These are phyloP conservation scores for Exsudoporus frostii DNA, from an alignment of 768 basidiomycete genomes.

Conservation along the genomic window DNA sequence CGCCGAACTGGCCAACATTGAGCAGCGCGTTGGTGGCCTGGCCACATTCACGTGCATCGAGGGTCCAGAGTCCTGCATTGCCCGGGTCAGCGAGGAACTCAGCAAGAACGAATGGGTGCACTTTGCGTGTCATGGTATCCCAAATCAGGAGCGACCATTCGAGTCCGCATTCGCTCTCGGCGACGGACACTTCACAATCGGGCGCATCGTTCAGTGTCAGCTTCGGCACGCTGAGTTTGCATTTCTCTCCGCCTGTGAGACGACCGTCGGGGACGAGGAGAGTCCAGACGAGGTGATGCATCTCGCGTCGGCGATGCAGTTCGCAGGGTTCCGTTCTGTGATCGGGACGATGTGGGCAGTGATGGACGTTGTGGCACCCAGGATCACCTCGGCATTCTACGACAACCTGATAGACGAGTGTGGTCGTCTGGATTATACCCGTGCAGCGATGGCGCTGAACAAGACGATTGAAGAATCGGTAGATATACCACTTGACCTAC, in stretches of 20 bases:
- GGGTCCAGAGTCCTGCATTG: background rate
- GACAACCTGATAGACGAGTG: background rate
- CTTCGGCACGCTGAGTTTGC: constrained; percentile 14
- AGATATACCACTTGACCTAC: background rate
- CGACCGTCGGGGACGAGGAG: constrained; percentile 5
- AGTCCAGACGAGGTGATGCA: constrained; percentile 4
- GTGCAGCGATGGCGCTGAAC: background rate
- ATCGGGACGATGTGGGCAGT: constrained; percentile 2
- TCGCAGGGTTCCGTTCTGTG: background rate
- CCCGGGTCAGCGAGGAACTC: background rate
- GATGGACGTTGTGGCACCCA: background rate
- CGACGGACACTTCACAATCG: constrained; percentile 7
- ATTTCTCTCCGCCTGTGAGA: constrained; percentile 23
- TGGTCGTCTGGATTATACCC: constrained; percentile 1
- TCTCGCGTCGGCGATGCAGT: background rate
- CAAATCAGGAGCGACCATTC: constrained; percentile 8
- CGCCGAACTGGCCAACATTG: background rate
- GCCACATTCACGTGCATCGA: background rate
- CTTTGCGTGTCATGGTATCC: constrained; percentile 27
- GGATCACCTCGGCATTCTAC: background rate
- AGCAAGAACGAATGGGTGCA: constrained; percentile 19
- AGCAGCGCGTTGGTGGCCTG: background rate
- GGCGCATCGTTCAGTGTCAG: constrained; percentile 1
- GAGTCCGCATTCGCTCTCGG: constrained; percentile 13
- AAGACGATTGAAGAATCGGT: background rate